Evolutionary conservation across 2,329 filamentous ascomycete genomes (phyloP).

Genomic region (Fusarium sp.): DNA sequence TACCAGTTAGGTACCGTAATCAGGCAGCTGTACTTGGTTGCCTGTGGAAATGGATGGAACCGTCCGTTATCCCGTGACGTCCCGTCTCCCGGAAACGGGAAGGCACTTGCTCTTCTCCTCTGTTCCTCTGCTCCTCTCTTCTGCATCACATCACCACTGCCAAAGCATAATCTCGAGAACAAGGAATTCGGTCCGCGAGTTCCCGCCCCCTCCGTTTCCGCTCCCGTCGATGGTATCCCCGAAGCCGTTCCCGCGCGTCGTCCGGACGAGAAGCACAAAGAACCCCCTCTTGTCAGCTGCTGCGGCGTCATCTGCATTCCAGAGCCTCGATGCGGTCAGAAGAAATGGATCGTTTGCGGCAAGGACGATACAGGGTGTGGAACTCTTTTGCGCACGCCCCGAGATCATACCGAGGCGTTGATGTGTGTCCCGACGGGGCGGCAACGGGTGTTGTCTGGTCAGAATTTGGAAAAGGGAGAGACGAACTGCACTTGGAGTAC

Average conservation of each 20-base stretch:
- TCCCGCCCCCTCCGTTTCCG: conserved; percentile 10
- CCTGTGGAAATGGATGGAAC: conserved; percentile 4
- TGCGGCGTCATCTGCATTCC: conserved; percentile 30
- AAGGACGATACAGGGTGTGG: background rate
- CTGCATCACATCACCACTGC: background rate
- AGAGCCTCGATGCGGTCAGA: conserved; percentile 10
- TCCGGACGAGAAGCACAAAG: conserved; percentile 2
- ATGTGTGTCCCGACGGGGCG: conserved; percentile 10
- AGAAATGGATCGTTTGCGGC: conserved; percentile 14
- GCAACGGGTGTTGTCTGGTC: conserved; percentile 1
- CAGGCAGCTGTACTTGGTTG: conserved; percentile 10
- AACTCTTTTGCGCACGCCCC: background rate
- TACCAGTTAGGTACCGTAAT: too few species aligned
- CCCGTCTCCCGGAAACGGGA: conserved; percentile 22
- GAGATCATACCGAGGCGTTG: background rate
- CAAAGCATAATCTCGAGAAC: background rate
- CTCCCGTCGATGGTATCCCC: conserved; percentile 29
- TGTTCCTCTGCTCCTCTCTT: background rate
- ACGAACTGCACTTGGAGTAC: background rate
- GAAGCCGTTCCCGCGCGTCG: conserved; percentile 15
- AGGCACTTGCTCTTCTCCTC: conserved; percentile 1
- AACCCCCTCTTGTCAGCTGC: background rate
- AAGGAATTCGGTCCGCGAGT: background rate
- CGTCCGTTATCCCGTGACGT: conserved; percentile 29
- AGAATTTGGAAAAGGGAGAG: background rate